Conservation (phyloP, 78 protist genomes). For the Dictyostelium intermedium region DNA sequence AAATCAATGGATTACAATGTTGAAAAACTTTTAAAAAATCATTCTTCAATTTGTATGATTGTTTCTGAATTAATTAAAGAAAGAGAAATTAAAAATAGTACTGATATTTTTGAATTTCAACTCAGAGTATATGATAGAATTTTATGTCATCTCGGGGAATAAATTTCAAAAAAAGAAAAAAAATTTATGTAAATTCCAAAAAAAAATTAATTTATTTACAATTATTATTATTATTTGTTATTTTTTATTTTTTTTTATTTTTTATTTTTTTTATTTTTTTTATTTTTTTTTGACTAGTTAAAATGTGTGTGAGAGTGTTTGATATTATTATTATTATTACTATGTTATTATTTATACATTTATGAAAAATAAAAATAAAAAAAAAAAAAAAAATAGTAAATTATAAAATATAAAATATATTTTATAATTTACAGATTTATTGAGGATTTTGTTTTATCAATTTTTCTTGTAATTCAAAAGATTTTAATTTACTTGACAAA, state of each 20-base stretch:
- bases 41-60: neutral
- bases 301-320: no score
- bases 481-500: neutral
- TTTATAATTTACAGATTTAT: neutral
- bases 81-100: neutral
- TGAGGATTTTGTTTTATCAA: neutral
- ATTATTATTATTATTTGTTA: neutral
- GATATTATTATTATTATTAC: neutral
- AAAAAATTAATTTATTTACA: neutral
- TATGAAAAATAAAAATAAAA: neutral
- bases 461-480: neutral
- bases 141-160: neutral
- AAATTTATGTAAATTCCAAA: neutral
- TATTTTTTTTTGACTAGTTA: no score
- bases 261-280: neutral
- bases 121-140: neutral
- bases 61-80: neutral
- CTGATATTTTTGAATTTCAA: neutral
- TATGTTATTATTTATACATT: no score
- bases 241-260: neutral
- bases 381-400: neutral
- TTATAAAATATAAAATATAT: neutral
- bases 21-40: neutral
- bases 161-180: neutral
- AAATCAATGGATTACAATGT: constrained; percentile 8